These are phyloP conservation scores for Fragaria iinumae DNA, from an alignment of 306 rosid genomes.

Conservation along the genomic window DNA sequence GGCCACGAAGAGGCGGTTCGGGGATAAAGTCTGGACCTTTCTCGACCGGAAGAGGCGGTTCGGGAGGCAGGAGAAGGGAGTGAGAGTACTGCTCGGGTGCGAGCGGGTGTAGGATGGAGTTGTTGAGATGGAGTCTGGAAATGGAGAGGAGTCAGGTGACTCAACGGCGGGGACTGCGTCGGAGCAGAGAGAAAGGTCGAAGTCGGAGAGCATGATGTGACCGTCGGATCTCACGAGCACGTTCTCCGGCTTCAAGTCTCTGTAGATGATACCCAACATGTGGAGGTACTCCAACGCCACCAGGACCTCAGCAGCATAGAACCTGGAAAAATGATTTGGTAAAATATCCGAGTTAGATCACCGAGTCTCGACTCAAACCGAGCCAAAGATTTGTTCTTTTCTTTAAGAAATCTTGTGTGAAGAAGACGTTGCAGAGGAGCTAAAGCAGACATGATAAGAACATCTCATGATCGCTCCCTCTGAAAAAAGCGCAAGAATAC, in stretches of 20 bases:
- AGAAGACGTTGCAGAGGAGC: conserved; percentile 23
- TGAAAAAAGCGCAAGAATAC: conserved; percentile 26
- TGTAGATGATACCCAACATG: conserved; percentile 95
- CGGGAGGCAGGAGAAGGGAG: conserved; percentile 57
- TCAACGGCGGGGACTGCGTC: conserved; percentile 89
- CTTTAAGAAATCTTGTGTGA: conserved; percentile 7
- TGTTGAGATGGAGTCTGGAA: conserved; percentile 11
- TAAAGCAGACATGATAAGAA: conserved; percentile 38
- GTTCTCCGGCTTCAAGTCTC: conserved; percentile 94
- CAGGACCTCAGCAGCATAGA: conserved; percentile 92
- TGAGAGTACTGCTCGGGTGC: background rate
- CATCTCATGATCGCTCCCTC: conserved; percentile 20
- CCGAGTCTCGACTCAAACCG: conserved; percentile 11
- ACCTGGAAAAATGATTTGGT: conserved; percentile 39
- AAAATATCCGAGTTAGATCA: background rate
- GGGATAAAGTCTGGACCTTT: conserved; percentile 53
- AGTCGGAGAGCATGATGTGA: conserved; percentile 98
- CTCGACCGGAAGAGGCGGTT: conserved; percentile 70
- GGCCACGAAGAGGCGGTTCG: conserved; percentile 83
- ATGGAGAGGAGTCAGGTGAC: conserved; percentile 43
- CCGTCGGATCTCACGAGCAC: conserved; percentile 97
- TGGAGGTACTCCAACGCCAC: conserved; percentile 95
- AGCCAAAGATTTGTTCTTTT: background rate
- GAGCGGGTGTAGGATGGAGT: conserved; percentile 35
- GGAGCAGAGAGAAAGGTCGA: conserved; percentile 79